A percentile compares a stretch with the other conserved stretches of the same genome.
phyloP scores from a whole-genome alignment of 306 rosid genomes.

The Fragaria ananassa region DNA sequence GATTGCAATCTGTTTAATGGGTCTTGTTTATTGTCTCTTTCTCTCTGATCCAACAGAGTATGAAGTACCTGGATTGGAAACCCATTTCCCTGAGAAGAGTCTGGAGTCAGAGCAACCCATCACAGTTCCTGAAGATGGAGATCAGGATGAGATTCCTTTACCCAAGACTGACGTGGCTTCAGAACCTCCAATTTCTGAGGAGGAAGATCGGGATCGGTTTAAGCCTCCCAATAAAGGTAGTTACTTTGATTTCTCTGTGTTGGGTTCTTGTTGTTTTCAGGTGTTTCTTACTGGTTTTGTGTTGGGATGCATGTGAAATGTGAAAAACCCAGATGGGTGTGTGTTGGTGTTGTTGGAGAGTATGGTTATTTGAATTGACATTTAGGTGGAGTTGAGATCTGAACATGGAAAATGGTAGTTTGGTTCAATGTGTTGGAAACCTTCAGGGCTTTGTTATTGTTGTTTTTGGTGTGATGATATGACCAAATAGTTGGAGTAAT shows the following conservation, averaged over 20 bases:
- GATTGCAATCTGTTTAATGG: slow-evolving; percentile 45
- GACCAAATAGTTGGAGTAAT: neutral
- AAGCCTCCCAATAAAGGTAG: slow-evolving; percentile 31
- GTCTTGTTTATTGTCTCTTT: slow-evolving; percentile 59
- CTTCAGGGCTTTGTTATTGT: neutral
- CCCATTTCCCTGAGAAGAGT: slow-evolving; percentile 45
- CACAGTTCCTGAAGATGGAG: slow-evolving; percentile 3
- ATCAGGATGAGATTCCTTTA: slow-evolving; percentile 21
- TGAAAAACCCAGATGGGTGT: neutral
- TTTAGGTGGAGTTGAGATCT: slow-evolving; percentile 6
- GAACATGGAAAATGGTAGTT: neutral
- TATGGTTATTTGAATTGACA: neutral
- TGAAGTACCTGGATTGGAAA: slow-evolving; percentile 38
- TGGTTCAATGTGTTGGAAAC: neutral
- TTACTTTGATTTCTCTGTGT: neutral
- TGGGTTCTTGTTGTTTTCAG: slow-evolving; percentile 8
- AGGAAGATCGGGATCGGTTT: slow-evolving; percentile 34
- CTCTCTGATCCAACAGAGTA: slow-evolving; percentile 43
- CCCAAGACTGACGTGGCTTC: slow-evolving; percentile 29
- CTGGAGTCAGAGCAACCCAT: slow-evolving; percentile 14
- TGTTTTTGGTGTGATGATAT: neutral
- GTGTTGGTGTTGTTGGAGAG: slow-evolving; percentile 9
- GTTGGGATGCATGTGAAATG: neutral
- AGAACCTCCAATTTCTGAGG: slow-evolving; percentile 4
- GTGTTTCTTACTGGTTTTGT: slow-evolving; percentile 7